Conservation (phyloP, 140 eudicot genomes). For the Senecio squalidus region DNA sequence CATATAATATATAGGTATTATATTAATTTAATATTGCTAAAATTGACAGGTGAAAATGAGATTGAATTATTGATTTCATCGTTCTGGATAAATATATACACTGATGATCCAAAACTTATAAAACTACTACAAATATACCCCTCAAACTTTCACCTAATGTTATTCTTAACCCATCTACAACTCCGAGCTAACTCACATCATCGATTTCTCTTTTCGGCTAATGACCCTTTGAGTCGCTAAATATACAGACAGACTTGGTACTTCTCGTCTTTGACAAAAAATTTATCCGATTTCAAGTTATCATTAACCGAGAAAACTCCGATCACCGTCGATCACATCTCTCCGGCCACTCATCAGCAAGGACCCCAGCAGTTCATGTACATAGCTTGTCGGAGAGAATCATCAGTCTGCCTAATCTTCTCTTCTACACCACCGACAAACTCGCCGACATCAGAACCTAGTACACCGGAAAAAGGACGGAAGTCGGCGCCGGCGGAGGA, state of each 20-base stretch:
- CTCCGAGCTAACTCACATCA: neutral
- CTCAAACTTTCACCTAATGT: neutral
- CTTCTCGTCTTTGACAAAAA: too few species aligned
- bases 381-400: constrained; percentile 58
- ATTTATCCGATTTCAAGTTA: too few species aligned
- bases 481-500: constrained; percentile 21
- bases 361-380: constrained; percentile 66
- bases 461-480: constrained; percentile 28
- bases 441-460: constrained; percentile 30
- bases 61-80: neutral
- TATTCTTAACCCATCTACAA: neutral
- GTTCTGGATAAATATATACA: constrained; percentile 21
- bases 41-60: too few species aligned
- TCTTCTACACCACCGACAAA: constrained; percentile 22
- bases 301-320: neutral
- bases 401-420: constrained; percentile 37
- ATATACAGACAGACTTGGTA: too few species aligned
- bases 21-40: too few species aligned
- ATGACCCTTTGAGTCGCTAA: too few species aligned
- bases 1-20: too few species aligned
- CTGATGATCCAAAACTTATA: constrained; percentile 22
- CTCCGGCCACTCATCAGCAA: constrained; percentile 17
- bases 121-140: constrained; percentile 17
- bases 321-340: neutral
- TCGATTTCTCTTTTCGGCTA: too few species aligned